Evolutionary conservation across 495 filamentous ascomycete species (phyloP).

Genomic region (Sordaria brevicollis): DNA sequence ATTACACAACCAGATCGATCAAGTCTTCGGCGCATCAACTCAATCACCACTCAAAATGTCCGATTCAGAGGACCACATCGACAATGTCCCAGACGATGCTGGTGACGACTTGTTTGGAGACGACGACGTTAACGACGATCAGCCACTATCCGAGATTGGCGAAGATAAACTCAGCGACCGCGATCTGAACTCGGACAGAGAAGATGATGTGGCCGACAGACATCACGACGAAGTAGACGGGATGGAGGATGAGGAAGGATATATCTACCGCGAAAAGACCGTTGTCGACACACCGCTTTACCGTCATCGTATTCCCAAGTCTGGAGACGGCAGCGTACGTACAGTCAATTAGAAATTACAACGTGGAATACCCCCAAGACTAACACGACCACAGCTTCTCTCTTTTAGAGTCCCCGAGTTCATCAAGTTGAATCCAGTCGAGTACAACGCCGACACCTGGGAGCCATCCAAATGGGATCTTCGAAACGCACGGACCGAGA

Average conservation of each 20-base stretch:
- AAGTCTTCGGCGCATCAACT: background rate
- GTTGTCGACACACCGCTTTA: constrained; percentile 49
- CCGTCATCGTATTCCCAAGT: constrained; percentile 58
- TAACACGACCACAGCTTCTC: constrained; percentile 46
- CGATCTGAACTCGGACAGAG: constrained; percentile 74
- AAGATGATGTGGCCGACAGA: constrained; percentile 34
- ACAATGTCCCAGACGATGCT: constrained; percentile 36
- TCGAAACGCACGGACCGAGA: constrained; percentile 28
- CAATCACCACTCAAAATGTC: constrained; percentile 28
- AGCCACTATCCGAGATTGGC: constrained; percentile 12
- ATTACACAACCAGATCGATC: background rate
- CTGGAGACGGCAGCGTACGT: constrained; percentile 54
- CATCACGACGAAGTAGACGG: constrained; percentile 29
- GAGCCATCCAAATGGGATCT: constrained; percentile 36
- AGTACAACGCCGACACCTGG: constrained; percentile 66
- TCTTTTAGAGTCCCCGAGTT: constrained; percentile 71
- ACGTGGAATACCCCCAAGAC: background rate
- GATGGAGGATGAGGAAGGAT: constrained; percentile 29
- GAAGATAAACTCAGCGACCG: constrained; percentile 47
- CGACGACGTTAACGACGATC: constrained; percentile 32
- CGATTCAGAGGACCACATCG: constrained; percentile 38
- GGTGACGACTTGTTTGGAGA: constrained; percentile 61
- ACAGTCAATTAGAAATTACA: background rate
- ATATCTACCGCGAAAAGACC: constrained; percentile 39
- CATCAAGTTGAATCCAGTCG: constrained; percentile 61